These are phyloP conservation scores for Parvularia atlantis DNA, from an alignment of 78 protist genomes.

Conservation along the genomic window DNA sequence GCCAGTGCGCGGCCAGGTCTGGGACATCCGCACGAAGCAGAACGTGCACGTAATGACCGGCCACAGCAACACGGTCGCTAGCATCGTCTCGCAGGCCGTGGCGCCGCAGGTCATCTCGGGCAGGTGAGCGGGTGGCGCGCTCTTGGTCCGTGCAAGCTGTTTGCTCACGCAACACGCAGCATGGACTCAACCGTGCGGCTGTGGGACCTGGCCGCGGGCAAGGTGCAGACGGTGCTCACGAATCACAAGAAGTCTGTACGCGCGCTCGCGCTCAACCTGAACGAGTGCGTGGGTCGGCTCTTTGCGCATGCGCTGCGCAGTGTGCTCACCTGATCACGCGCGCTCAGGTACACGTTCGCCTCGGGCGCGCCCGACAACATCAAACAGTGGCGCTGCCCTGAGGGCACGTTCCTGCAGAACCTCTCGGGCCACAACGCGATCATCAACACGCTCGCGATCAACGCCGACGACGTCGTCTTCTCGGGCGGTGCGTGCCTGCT, in stretches of 20 bases:
- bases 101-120: conserved; percentile 65
- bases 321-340: background rate
- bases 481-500: conserved; percentile 36
- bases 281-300: conserved; percentile 29
- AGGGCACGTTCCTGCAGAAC: conserved; percentile 84
- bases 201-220: conserved; percentile 90
- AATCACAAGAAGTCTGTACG: conserved; percentile 95
- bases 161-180: too few species aligned
- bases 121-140: background rate
- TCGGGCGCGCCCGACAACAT: conserved; percentile 86
- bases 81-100: conserved; percentile 59
- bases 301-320: background rate
- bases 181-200: conserved; percentile 80
- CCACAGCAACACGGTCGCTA: conserved; percentile 59
- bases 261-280: conserved; percentile 62
- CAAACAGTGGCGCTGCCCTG: conserved; percentile 90
- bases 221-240: conserved; percentile 59
- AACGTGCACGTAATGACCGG: conserved; percentile 61
- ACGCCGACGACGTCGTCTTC: conserved; percentile 65
- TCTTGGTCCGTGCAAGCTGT: too few species aligned
- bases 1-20: conserved; percentile 29
- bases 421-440: conserved; percentile 71
- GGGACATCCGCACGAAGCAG: conserved; percentile 91
- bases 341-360: conserved; percentile 57
- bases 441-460: conserved; percentile 73